These are phyloP conservation scores for Spiraea crenata DNA, from an alignment of 331 rosid genomes.

Conservation along the genomic window DNA sequence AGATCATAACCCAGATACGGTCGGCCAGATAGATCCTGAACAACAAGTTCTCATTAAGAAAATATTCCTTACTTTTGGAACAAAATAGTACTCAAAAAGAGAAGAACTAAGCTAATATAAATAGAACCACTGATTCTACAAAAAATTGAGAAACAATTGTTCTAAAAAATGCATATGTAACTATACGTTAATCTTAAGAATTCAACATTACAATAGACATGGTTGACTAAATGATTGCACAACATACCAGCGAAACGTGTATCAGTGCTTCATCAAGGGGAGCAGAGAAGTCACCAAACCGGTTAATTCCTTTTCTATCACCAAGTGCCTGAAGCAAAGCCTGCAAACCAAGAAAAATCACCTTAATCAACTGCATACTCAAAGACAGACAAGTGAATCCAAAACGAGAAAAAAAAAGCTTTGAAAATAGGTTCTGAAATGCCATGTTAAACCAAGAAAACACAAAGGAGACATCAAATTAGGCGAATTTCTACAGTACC, in stretches of 20 bases:
- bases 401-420: not conserved
- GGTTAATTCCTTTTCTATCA: conserved; percentile 87
- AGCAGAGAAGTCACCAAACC: conserved; percentile 94
- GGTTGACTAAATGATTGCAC: not conserved
- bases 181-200: not conserved
- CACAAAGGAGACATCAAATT: not conserved
- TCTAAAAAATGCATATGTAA: not conserved
- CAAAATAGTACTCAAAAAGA: not conserved
- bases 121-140: not conserved
- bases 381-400: not conserved
- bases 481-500: conserved; percentile 39
- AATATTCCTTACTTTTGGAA: not conserved
- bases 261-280: conserved; percentile 94
- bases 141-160: not conserved
- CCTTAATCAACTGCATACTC: conserved; percentile 5
- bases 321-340: conserved; percentile 89
- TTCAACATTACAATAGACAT: not conserved
- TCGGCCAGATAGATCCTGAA: conserved; percentile 97
- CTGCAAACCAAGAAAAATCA: conserved; percentile 41
- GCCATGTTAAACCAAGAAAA: not conserved
- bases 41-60: conserved; percentile 1
- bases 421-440: not conserved
- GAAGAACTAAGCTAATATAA: not conserved
- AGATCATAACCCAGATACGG: conserved; percentile 77
- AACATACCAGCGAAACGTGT: conserved; percentile 83